Conservation (phyloP, 495 filamentous ascomycete genomes). For the Trichoderma erinaceum region DNA sequence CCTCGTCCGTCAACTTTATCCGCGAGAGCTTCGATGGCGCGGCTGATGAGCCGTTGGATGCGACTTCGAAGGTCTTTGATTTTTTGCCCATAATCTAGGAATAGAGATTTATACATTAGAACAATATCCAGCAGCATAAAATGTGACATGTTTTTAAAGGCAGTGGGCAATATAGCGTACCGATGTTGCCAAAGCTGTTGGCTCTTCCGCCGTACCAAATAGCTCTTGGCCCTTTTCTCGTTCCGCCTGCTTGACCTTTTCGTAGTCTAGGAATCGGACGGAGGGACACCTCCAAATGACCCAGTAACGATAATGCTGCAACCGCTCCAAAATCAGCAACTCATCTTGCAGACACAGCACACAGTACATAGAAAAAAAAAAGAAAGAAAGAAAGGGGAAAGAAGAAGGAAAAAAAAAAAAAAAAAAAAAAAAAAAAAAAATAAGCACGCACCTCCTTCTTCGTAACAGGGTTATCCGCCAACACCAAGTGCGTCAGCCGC, state of each 20-base stretch:
- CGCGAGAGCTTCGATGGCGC: slow-evolving; percentile 59
- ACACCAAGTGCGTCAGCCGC: slow-evolving; percentile 67
- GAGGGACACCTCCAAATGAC: slow-evolving; percentile 78
- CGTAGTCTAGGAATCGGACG: slow-evolving; percentile 89
- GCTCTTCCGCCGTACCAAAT: slow-evolving; percentile 71
- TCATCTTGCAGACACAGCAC: neutral
- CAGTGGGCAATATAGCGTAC: slow-evolving; percentile 16
- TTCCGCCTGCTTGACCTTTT: slow-evolving; percentile 83
- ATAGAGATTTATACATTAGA: too few species aligned
- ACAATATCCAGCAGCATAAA: neutral
- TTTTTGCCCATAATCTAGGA: slow-evolving; percentile 77
- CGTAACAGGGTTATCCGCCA: slow-evolving; percentile 84
- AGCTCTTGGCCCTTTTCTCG: slow-evolving; percentile 66
- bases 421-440: neutral
- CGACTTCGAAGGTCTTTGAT: slow-evolving; percentile 71
- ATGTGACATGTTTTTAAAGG: neutral
- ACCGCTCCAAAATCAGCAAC: slow-evolving; percentile 13
- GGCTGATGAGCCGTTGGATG: slow-evolving; percentile 35
- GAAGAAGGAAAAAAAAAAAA: too few species aligned
- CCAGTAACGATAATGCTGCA: slow-evolving; percentile 86
- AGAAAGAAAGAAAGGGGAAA: too few species aligned
- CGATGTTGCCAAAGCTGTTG: slow-evolving; percentile 69
- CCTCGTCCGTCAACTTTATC: slow-evolving; percentile 42
- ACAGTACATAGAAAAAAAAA: neutral
- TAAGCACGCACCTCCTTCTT: slow-evolving; percentile 73